These are phyloP conservation scores for Cryptococcus floricola DNA, from an alignment of 1,284 basidiomycete species.

Conservation along the genomic window DNA sequence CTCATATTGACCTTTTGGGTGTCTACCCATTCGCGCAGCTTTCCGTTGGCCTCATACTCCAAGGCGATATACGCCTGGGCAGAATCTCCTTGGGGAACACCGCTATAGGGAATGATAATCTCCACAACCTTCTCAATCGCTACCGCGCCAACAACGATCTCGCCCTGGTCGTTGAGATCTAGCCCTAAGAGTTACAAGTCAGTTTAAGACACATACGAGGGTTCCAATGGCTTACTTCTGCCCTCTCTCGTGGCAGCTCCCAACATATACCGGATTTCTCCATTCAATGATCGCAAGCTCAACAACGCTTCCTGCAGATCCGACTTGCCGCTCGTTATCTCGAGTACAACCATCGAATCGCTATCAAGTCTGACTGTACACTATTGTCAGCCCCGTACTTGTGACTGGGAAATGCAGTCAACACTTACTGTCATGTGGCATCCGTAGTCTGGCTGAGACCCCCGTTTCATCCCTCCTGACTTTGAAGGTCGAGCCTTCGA, in stretches of 20 bases:
- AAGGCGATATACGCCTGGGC: conserved; percentile 31
- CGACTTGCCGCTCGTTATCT: conserved; percentile 21
- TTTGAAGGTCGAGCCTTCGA: conserved; percentile 7
- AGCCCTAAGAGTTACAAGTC: conserved; percentile 1
- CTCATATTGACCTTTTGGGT: conserved; percentile 37
- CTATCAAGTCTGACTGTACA: conserved; percentile 37
- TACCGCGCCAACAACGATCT: conserved; percentile 21
- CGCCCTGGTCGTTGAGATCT: conserved; percentile 2
- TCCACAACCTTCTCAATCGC: conserved; percentile 6
- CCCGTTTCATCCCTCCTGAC: conserved; percentile 25
- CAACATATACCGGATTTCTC: conserved; percentile 23
- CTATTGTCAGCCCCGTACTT: too few relatives aligned
- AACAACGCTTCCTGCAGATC: conserved; percentile 17
- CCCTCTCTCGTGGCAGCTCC: conserved; percentile 11
- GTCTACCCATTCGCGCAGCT: conserved; percentile 23
- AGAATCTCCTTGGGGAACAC: conserved; percentile 29
- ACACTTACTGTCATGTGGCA: conserved; percentile 37
- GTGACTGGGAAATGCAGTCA: background rate
- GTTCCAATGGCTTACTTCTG: conserved; percentile 3
- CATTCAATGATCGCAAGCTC: conserved; percentile 15
- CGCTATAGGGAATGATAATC: conserved; percentile 30
- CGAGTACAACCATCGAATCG: conserved; percentile 30
- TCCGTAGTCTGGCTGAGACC: conserved; percentile 20
- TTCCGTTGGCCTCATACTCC: conserved; percentile 17
- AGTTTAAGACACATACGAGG: background rate